Evolutionary conservation across 768 basidiomycete genomes (phyloP), one percentile per base, ranked within the genome.

Genomic region (Basidioascus undulatus): DNA sequence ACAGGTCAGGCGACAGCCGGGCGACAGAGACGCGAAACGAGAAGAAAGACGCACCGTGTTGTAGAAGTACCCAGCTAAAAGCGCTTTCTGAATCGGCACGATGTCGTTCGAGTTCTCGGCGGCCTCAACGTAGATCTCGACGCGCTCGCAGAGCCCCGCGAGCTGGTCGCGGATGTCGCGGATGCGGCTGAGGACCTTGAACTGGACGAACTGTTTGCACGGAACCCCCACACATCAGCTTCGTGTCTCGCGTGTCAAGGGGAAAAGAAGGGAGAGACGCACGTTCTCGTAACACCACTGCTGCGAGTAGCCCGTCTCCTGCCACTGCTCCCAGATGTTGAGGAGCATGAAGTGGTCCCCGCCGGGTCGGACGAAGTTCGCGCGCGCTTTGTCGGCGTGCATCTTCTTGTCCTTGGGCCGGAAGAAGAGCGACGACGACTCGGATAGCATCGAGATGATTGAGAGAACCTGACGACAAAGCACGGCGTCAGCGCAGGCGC

Each of bases 251-350:
- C 7, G 25, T 5, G 24, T 3, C 16, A 15, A 3, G 7, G 23
- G 5, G 3, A 7, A 3, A 12, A 10, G 19, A 3, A 19, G 6
- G 38, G 16, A 20, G 46, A 39, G 37, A 47, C 35, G 24, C 44
- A 51, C 31, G 48, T 87, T 81, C 54, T 89, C 86, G 55, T 87
- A 92, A 53, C 83, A 87, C 61, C 52, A 92, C 51, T 87, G 82
- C 55, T 94, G 83, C 18, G 83, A 87, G 55, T 86, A 96, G 53
- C 84, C 84, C 19, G 87, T 82, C 47, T 98, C 92, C 16, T 80
- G 80, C 92, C 92, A 98, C 54, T 94, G 87, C 56, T 94, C 87
- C 78, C 86, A 96, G 11, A 96, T 83, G 55, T 96, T 96, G 21
- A 98, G 66, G 19, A 98, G 60, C 6, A 89, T 96, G 55, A 96